These are phyloP conservation scores for Syzygium aqueum DNA, from an alignment of 345 rosid species.

Conservation along the genomic window DNA sequence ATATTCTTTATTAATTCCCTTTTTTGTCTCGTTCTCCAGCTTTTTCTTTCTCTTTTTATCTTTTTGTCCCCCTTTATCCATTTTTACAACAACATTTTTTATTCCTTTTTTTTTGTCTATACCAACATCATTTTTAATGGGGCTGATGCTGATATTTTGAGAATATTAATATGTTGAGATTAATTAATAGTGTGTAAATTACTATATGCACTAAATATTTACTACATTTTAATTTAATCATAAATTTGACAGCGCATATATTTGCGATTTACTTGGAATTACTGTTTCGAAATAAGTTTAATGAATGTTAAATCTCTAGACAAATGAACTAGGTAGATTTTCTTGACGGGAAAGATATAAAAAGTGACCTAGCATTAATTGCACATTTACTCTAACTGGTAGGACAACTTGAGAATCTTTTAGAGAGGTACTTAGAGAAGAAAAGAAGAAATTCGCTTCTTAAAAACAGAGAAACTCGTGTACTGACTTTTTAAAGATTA, in stretches of 20 bases:
- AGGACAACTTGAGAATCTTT: background rate
- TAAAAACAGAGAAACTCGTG: background rate
- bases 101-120: background rate
- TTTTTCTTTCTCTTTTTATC: background rate
- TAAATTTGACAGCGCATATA: too few relatives aligned
- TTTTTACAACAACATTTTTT: background rate
- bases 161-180: background rate
- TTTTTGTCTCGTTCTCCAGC: constrained; percentile 13
- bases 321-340: background rate
- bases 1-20: background rate
- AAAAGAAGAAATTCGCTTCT: background rate
- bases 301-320: background rate
- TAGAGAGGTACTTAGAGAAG: background rate
- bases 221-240: too few relatives aligned
- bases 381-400: background rate
- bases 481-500: background rate
- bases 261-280: too few relatives aligned
- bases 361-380: background rate
- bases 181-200: background rate
- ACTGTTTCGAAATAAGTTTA: too few relatives aligned
- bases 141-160: background rate
- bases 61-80: background rate
- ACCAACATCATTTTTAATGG: background rate
- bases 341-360: background rate
- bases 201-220: background rate